A percentile compares a stretch with the other conserved stretches of the same genome.
Conservation (phyloP, 2,329 filamentous ascomycete genomes). For the Ceratocystis alfenasii region DNA sequence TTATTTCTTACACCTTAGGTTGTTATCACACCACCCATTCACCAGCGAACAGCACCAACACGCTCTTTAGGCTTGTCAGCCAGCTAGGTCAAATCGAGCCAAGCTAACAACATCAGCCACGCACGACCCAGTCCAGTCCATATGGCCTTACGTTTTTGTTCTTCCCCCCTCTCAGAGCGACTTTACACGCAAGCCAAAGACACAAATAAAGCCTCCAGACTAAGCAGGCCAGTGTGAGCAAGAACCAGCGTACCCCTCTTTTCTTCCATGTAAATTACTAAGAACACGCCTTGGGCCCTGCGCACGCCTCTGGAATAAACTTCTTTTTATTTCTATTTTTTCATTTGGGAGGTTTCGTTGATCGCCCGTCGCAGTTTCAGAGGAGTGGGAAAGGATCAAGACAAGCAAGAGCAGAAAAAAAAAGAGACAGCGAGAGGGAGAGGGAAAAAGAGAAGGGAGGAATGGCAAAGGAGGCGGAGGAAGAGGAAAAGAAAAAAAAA, state of each 20-base stretch:
- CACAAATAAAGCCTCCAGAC: background rate
- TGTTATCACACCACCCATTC: conserved; percentile 2
- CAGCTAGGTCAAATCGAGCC: background rate
- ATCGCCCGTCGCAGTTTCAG: conserved; percentile 5
- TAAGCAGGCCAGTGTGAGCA: background rate
- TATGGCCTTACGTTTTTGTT: no score
- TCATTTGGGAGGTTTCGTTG: background rate
- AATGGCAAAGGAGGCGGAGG: background rate
- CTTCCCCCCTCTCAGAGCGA: background rate
- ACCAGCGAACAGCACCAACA: background rate
- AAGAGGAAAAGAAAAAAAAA: background rate
- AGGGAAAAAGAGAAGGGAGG: background rate
- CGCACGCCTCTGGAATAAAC: background rate
- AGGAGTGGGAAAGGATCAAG: conserved; percentile 7
- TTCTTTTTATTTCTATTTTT: background rate
- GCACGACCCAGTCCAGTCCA: no score
- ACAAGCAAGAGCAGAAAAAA: background rate
- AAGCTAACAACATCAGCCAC: background rate
- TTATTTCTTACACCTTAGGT: background rate
- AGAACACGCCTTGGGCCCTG: background rate
- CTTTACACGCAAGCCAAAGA: background rate
- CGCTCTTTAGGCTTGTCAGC: background rate
- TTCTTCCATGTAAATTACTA: background rate
- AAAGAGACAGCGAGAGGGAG: background rate
- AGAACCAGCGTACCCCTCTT: background rate